Base-by-base conservation (phyloP, 768 basidiomycete genomes). In the Russula dissimulans region DNA sequence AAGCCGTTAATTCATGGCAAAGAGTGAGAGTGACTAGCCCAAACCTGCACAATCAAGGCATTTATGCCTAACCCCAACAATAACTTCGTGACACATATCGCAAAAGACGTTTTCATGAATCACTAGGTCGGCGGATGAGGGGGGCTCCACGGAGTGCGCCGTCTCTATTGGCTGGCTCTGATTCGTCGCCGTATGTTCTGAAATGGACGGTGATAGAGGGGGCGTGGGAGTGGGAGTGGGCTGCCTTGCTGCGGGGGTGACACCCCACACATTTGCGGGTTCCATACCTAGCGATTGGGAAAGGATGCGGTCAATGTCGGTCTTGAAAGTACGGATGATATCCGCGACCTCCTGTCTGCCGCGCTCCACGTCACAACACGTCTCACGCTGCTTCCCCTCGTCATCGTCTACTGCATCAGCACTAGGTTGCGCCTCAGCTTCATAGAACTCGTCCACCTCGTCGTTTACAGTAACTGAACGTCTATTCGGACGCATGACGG, bases 31-130 rank as follows among this genome's bases (percentile, higher is more conserved):
- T n/a, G 15, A 5, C 1, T 10, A 43, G 34, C 45, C 4, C 78
- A 54, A 68, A 88, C 87, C 78, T 50, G 78, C 75, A 69, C 90
- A 92, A 65, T 89, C 86, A 22, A 89, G 71, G 67, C 91, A 93
- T 71, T 92, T 93, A 70, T 89, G 84, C 46, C 91, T 78, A 56
- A 83, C 69, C 11, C 90, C 91, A 57, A 79, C 73, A 42, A 92
- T 76, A 4, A 71, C 78, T 22, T 71, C 65, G 5, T 77, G 64
- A 70, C 91, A 94, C 15, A 65, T 66, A 69, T 93, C 87, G 69
- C 91, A 94, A 9, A 76, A 48, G n/a, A 89, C 73, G 32, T 79
- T 79, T 36, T 53, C 68, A 69, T 90, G 87, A 42, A 85, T 64
- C 11, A 70, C 66, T 5, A 59, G 66, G 6, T 55, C 53, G 4